Percentiles rank a stretch among this genome's conserved stretches.
phyloP scores from a whole-genome alignment of 225 moss, liverwort and hornwort genomes.

The Pseudisothecium myosuroides region DNA sequence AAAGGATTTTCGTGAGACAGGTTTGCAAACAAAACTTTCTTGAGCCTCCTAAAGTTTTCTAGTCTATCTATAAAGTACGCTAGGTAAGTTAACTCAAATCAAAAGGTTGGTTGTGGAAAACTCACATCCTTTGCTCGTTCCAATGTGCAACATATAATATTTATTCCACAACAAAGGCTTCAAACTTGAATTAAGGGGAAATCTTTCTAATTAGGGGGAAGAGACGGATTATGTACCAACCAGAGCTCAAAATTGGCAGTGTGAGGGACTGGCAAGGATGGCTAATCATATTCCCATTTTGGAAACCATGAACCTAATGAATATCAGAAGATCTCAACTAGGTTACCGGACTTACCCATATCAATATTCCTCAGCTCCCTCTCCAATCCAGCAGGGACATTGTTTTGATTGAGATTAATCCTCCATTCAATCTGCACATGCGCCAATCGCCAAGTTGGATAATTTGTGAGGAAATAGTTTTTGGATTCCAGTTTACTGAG shows the following conservation, averaged over 20 bases:
- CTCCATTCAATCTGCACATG: not conserved
- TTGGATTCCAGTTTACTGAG: not conserved
- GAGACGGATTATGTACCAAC: not conserved
- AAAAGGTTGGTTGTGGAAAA: not conserved
- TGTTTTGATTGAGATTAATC: not conserved
- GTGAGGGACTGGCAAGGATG: not conserved
- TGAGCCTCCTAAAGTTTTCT: no score
- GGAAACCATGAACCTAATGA: not conserved
- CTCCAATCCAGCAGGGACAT: not conserved
- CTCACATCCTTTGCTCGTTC: not conserved
- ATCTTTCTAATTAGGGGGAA: not conserved
- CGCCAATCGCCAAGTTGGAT: not conserved
- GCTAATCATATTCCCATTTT: not conserved
- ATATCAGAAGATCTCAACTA: not conserved
- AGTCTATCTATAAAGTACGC: no score
- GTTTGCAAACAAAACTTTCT: no score
- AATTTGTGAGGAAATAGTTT: not conserved
- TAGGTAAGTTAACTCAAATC: not conserved
- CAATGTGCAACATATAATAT: not conserved
- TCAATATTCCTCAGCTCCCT: not conserved
- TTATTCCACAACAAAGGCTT: not conserved
- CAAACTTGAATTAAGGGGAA: not conserved
- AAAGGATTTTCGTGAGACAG: fast-evolving
- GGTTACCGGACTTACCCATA: not conserved
- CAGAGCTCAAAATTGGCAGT: not conserved